Conservation (phyloP, 208 protist species). For the Acanthamoeba castellanii region DNA sequence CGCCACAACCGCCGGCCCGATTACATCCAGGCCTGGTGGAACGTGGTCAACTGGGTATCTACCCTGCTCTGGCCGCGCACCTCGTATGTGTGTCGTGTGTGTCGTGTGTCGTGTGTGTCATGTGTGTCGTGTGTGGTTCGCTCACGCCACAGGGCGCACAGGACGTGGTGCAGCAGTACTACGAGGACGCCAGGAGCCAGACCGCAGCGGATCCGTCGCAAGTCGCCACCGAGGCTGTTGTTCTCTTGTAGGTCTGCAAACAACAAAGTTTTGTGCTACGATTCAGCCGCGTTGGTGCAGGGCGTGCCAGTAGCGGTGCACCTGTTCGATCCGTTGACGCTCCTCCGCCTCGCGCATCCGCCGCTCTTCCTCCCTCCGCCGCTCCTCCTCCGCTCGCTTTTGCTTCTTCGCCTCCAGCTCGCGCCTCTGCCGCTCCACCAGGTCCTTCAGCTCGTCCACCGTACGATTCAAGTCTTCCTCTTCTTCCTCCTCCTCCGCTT, state of each 20-base stretch:
- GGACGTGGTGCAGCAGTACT: slow-evolving; percentile 9
- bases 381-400: neutral
- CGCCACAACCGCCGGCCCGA: slow-evolving; percentile 89
- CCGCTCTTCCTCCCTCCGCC: neutral
- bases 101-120: neutral
- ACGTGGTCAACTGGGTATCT: slow-evolving; percentile 94
- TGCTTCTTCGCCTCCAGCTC: neutral
- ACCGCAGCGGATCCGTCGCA: too few relatives aligned
- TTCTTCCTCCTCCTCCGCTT: neutral
- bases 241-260: too few relatives aligned
- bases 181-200: slow-evolving; percentile 82
- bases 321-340: neutral
- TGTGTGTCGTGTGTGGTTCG: neutral
- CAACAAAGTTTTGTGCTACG: too few relatives aligned
- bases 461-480: neutral
- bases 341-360: neutral
- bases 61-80: neutral
- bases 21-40: slow-evolving; percentile 91
- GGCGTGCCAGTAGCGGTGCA: neutral
- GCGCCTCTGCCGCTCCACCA: neutral
- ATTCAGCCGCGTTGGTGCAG: neutral
- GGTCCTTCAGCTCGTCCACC: neutral
- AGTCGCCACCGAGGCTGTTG: too few relatives aligned
- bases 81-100: neutral
- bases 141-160: neutral